Evolutionary conservation across 83 land plant species (phyloP), one percentile per base, ranked within the genome.

Genomic region (Thuja plicata): DNA sequence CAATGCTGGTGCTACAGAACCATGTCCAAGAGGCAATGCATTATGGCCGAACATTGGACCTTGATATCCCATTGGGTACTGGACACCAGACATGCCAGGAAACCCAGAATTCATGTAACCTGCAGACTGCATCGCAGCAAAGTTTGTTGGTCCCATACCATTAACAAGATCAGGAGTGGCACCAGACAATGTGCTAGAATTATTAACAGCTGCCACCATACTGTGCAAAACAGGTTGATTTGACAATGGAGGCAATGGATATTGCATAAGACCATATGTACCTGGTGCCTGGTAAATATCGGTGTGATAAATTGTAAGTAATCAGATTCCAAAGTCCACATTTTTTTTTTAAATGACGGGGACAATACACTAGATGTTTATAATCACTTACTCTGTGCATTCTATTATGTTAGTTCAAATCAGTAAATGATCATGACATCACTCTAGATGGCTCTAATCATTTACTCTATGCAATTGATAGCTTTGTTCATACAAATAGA

Each of bases 51-150:
- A 87, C 87, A 95, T 88, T 86, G 93, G 94, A 73, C 93, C 94
- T 86, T 89, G 96, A 91, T 95, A 96, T 70, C 94, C 88, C 66
- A 95, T 40, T 12, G 97, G 96, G 90, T 94, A 94, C 89, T 94
- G 98, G 81, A 92, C 87, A 55, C 93, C 91, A n/a, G 97, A 89
- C 16, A 93, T 52, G 19, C 90, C 88, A 82, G 92, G 92, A 90
- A 92, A 95, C 27, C 84, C 88, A 46, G 95, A 93, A 46, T 93
- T 90, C 55, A 96, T 41, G 89, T 92, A 96, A 41, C 89, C 89
- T 46, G 91, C 90, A 62, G 95, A 90, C 84, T 78, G 93, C 89
- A 91, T 73, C 41, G 94, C 35, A 34, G 90, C 81, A 91, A 83
- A 93, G 88, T 91, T 95, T 87, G 94, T 91, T 81, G 95, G 91